Base-by-base conservation (phyloP, 1,139 yeast genomes). In the Lodderomyces beijingensis region DNA sequence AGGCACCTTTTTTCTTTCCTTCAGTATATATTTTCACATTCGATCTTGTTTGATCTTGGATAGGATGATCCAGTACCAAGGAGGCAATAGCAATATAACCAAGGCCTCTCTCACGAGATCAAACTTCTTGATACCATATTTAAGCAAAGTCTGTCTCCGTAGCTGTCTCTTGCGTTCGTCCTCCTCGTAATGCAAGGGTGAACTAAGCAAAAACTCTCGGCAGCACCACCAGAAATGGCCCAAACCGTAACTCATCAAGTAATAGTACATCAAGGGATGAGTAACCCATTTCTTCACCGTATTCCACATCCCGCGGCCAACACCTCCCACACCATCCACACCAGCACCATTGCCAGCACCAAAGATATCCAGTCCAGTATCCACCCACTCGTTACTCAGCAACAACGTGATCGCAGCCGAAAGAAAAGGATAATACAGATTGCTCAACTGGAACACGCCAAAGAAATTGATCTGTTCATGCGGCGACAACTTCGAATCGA, bases 221-320 rank as follows among this genome's bases (percentile, higher is more conserved):
- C 45, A 21, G 32, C 48, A 61, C 72, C 72, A 66, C 70, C 70
- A 65, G 17, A 55, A 36, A 38, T 67, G 72, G 3, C 63, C 66
- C 23, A 61, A 35, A 0, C 40, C 37, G 28, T 46, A 47, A 24
- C 53, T 45, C 9, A 60, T 34, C 5, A 50, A 19, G n/a, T 46
- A 42, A 33, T 39, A 43, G 55, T 55, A 55, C 6, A 47, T 35
- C 8, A 33, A 3, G 2, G 37, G 33, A 3, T 26, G 28, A 3
- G 14, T 12, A 11, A 22, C 24, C 16, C 25, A 9, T 18, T 15
- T 4, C 12, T 19, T 3, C 13, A 25, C 3, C 12, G 7, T 23
- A 23, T 10, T 10, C 10, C 14, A 11, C 7, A 7, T 14, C 10
- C 12, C 12, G n/a, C 6, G 8, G 6, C 14, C 11, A 23, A 9